A percentile compares a stretch with the other conserved stretches of the same genome.
Conservation (phyloP, 129 eudicot species). For the Pseudognaphalium luteoalbum region DNA sequence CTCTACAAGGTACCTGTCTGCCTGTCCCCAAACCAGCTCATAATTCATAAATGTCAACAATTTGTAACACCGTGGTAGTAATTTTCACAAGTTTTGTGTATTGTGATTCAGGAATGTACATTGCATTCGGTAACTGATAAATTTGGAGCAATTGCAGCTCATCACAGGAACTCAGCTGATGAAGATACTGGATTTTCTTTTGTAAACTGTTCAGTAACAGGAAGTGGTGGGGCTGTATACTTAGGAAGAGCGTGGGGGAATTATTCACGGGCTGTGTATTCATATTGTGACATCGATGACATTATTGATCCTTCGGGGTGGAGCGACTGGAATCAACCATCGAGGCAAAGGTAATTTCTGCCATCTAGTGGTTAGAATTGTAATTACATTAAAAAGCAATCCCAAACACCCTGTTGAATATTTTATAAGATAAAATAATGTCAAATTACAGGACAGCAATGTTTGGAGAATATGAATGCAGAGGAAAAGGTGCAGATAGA, state of each 20-base stretch:
- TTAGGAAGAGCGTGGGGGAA: slow-evolving; percentile 92
- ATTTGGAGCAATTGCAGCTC: slow-evolving; percentile 90
- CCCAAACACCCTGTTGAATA: not conserved
- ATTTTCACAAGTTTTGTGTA: not conserved
- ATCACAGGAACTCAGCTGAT: slow-evolving; percentile 43
- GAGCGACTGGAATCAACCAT: slow-evolving; percentile 61
- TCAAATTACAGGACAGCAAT: slow-evolving; percentile 53
- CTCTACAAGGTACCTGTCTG: slow-evolving; percentile 55
- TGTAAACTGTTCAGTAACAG: slow-evolving; percentile 61
- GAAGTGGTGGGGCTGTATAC: slow-evolving; percentile 46
- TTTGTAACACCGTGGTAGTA: not conserved
- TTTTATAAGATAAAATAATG: not conserved
- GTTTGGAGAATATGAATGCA: slow-evolving; percentile 76
- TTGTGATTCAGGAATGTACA: slow-evolving; percentile 46
- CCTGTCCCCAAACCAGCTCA: no score
- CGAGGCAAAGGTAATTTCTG: slow-evolving; percentile 42
- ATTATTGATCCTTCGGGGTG: slow-evolving; percentile 65
- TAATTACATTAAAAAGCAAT: slow-evolving; percentile 4
- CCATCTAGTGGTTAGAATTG: not conserved
- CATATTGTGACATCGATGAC: slow-evolving; percentile 53
- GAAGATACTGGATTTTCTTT: slow-evolving; percentile 75
- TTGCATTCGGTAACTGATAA: slow-evolving; percentile 54
- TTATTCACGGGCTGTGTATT: slow-evolving; percentile 60
- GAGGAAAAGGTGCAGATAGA: slow-evolving; percentile 78
- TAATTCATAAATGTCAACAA: not conserved